Percentiles rank a stretch among this genome's conserved stretches.
Conservation (phyloP, 345 rosid species). For the Pistacia atlantica region DNA sequence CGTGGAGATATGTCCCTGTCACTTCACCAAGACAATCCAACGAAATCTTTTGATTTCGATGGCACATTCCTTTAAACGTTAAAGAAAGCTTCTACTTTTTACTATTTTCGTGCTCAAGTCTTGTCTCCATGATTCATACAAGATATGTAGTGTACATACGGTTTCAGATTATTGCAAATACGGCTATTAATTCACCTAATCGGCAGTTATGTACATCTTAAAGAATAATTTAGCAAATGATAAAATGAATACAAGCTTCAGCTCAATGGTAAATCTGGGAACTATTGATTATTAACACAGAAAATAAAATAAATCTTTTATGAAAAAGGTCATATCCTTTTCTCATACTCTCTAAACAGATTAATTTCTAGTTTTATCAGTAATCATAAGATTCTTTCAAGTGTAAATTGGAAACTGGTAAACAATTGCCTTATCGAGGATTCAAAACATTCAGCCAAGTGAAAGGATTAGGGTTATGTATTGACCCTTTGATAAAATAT, state of each 20-base stretch:
- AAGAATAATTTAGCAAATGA: not conserved
- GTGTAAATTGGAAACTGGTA: no score
- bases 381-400: no score
- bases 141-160: not conserved
- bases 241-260: not conserved
- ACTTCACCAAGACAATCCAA: slow-evolving; percentile 29
- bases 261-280: not conserved
- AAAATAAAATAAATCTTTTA: no score
- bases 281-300: not conserved
- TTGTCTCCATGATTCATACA: slow-evolving; percentile 22
- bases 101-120: slow-evolving; percentile 15
- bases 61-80: slow-evolving; percentile 20
- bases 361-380: no score
- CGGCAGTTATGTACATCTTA: not conserved
- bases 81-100: slow-evolving; percentile 16
- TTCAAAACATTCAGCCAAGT: not conserved
- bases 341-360: no score
- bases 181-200: not conserved
- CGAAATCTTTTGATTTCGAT: slow-evolving; percentile 32
- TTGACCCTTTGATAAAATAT: no score
- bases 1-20: slow-evolving; percentile 30
- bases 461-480: not conserved
- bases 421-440: no score
- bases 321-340: no score
- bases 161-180: no score